A percentile compares a stretch with the other conserved stretches of the same genome.
Evolutionary conservation across 2,329 filamentous ascomycete species (phyloP).

Genomic region (Colletotrichum sp.): DNA sequence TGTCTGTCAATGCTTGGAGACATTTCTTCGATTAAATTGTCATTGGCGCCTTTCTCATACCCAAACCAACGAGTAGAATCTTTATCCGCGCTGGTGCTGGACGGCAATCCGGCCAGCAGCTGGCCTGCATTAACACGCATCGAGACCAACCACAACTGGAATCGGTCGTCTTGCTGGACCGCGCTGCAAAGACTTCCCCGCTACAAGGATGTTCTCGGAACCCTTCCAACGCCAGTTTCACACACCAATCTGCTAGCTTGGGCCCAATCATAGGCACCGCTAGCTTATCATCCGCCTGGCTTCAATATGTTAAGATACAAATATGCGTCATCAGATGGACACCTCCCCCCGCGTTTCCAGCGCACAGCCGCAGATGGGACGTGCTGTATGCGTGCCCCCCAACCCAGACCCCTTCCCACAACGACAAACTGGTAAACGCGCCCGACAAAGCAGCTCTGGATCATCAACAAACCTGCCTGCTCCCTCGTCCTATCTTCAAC

Average conservation of each 20-base stretch:
- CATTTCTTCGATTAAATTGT: neutral
- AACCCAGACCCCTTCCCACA: neutral
- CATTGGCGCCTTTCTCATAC: neutral
- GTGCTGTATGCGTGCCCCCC: neutral
- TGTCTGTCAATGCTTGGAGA: neutral
- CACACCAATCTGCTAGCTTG: neutral
- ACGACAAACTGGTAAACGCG: neutral
- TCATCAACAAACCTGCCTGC: neutral
- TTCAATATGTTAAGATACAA: neutral
- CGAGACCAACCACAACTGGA: neutral
- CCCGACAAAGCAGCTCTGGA: neutral
- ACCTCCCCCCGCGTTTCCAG: constrained; percentile 2
- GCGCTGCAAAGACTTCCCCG: neutral
- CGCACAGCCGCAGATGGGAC: neutral
- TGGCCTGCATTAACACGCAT: neutral
- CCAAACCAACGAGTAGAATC: neutral
- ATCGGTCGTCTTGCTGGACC: neutral
- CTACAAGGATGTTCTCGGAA: neutral
- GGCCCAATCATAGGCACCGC: neutral
- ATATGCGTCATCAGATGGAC: constrained; percentile 7
- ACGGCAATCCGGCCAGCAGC: neutral
- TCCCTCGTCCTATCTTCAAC: neutral
- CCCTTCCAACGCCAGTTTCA: neutral
- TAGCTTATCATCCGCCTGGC: constrained; percentile 6
- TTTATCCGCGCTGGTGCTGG: neutral